Percentiles rank a stretch among this genome's conserved stretches.
Conservation (phyloP, 441 rosid species). For the Adansonia madagascariensis region DNA sequence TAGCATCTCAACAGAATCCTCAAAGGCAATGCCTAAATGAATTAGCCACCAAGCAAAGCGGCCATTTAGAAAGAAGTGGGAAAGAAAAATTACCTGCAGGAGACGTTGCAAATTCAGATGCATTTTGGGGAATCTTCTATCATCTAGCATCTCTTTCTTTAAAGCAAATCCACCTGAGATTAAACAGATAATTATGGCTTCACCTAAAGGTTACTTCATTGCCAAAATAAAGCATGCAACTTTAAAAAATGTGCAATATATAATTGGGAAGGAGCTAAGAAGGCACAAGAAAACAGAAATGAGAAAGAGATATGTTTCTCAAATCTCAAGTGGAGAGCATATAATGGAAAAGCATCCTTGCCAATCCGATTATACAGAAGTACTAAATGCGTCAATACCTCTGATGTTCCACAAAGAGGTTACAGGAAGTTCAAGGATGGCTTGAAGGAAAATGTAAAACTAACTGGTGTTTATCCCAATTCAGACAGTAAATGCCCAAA, state of each 20-base stretch:
- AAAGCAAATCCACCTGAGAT: constrained; percentile 75
- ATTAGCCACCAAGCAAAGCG: not conserved
- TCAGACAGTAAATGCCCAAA: not conserved
- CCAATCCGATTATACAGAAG: not conserved
- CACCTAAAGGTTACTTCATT: not conserved
- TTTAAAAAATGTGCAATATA: not conserved
- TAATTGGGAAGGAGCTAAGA: not conserved
- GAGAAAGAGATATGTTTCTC: not conserved
- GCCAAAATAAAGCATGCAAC: not conserved
- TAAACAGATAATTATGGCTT: not conserved
- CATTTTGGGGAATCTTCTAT: constrained; percentile 92
- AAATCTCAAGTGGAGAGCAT: not conserved
- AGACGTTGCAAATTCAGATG: constrained; percentile 91
- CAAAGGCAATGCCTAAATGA: not conserved
- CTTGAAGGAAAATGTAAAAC: constrained; percentile 3
- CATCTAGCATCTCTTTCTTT: constrained; percentile 93
- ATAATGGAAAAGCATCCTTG: not conserved
- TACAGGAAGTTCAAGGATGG: not conserved
- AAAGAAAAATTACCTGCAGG: constrained; percentile 63
- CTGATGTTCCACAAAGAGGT: not conserved
- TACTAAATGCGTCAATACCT: not conserved
- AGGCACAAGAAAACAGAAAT: not conserved
- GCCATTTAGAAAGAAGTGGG: not conserved
- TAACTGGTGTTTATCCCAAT: not conserved
- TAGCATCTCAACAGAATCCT: constrained; percentile 4